A percentile compares a stretch with the other conserved stretches of the same genome.
Evolutionary conservation across 192 early-diverging fungal genomes (phyloP).

Genomic region (Oehlia diaphana): DNA sequence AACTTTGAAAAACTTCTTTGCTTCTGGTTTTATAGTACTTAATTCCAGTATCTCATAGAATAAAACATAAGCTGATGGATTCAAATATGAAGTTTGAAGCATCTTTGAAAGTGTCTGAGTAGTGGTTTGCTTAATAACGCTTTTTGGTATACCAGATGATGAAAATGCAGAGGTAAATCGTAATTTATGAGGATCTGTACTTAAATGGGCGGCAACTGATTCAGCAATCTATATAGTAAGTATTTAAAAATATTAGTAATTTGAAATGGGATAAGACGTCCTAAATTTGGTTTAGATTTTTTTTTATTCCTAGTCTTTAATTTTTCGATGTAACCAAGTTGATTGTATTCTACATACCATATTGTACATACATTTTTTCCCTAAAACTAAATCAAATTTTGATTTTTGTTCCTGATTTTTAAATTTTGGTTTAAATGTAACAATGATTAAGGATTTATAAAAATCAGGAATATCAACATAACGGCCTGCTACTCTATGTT

Average conservation of each 20-base stretch:
- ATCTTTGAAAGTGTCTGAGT: conserved; percentile 43
- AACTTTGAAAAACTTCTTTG: conserved; percentile 70
- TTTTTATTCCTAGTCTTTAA: no score
- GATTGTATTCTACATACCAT: no score
- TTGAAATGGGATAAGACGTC: no score
- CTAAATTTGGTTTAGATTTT: no score
- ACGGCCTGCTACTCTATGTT: conserved; percentile 43
- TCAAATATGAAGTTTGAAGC: conserved; percentile 32
- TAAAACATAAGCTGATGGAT: conserved; percentile 47
- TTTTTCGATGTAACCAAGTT: no score
- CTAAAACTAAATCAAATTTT: conserved; percentile 52
- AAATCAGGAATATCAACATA: conserved; percentile 63
- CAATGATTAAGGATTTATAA: conserved; percentile 72
- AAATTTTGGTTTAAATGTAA: conserved; percentile 42
- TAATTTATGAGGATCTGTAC: conserved; percentile 69
- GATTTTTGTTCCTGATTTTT: conserved; percentile 15
- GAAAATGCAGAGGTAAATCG: conserved; percentile 56
- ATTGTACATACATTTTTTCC: conserved; percentile 44
- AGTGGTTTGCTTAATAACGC: conserved; percentile 33
- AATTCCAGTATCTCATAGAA: conserved; percentile 87
- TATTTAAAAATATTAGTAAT: conserved; percentile 8
- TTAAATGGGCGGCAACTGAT: conserved; percentile 60
- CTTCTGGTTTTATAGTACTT: conserved; percentile 78
- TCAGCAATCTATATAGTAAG: conserved; percentile 53
- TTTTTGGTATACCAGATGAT: conserved; percentile 35